Evolutionary conservation across 805 yeast genomes (phyloP).

Genomic region (Candida montana): DNA sequence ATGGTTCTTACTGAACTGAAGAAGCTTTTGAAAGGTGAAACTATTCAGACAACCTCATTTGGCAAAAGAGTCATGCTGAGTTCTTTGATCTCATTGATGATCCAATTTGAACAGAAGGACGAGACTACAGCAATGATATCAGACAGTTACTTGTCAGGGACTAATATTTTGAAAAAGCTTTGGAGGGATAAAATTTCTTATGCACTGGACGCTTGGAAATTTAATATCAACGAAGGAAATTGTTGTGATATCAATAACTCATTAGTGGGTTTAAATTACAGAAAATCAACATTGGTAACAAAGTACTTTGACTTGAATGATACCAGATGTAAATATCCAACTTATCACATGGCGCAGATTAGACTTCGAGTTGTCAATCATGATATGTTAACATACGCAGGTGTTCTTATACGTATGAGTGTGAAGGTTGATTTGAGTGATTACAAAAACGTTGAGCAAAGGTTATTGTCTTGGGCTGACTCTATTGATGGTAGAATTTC

Average conservation of each 20-base stretch:
- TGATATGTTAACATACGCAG: conserved; percentile 68
- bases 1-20: conserved; percentile 28
- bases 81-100: conserved; percentile 56
- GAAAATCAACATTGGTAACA: conserved; percentile 13
- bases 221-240: conserved; percentile 6
- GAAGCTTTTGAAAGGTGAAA: conserved; percentile 28
- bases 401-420: conserved; percentile 69
- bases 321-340: conserved; percentile 51
- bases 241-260: conserved; percentile 8
- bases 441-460: conserved; percentile 37
- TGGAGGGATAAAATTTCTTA: conserved; percentile 66
- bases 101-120: conserved; percentile 63
- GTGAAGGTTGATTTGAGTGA: conserved; percentile 46
- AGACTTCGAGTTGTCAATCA: conserved; percentile 61
- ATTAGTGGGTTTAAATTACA: conserved; percentile 1
- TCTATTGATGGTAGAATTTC: conserved; percentile 44
- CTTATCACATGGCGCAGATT: conserved; percentile 63
- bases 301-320: conserved; percentile 29
- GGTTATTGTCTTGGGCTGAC: conserved; percentile 28
- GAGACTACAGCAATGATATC: conserved; percentile 9
- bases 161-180: conserved; percentile 5
- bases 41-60: conserved; percentile 32
- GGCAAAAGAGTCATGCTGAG: conserved; percentile 58
- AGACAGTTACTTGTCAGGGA: not conserved
- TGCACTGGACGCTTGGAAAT: conserved; percentile 61